A percentile compares a stretch with the other conserved stretches of the same genome.
Conservation (phyloP, 2,329 filamentous ascomycete genomes). For the Colletotrichum shisoi region DNA sequence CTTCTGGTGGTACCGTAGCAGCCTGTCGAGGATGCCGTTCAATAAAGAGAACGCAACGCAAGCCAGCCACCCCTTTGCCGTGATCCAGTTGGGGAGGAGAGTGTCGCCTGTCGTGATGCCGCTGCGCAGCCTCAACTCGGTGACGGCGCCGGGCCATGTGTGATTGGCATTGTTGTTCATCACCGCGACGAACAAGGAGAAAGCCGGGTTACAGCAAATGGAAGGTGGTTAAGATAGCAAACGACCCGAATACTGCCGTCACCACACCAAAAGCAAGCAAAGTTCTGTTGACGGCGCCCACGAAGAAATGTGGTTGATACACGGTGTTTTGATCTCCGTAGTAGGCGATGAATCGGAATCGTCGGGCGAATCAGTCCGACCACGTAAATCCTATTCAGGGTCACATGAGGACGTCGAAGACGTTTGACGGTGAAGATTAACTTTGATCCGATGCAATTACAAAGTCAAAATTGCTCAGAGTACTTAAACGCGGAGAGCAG, state of each 20-base stretch:
- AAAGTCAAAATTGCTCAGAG: neutral
- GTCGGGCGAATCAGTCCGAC: neutral
- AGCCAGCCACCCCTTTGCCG: constrained; percentile 29
- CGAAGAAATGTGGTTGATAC: neutral
- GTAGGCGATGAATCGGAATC: neutral
- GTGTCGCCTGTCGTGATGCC: neutral
- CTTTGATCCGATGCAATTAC: constrained; percentile 29
- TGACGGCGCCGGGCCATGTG: constrained; percentile 12
- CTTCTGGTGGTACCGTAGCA: constrained; percentile 17
- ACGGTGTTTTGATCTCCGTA: neutral
- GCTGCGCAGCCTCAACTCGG: constrained; percentile 12
- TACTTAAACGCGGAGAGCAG: neutral
- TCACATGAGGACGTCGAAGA: neutral
- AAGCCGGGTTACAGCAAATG: neutral
- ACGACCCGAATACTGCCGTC: accelerated
- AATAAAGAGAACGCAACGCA: constrained; percentile 16
- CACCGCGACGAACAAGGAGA: neutral
- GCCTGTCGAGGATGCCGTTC: constrained; percentile 21
- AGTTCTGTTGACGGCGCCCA: too few relatives aligned
- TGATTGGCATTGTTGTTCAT: constrained; percentile 14
- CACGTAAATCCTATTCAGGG: neutral
- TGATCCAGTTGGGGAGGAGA: constrained; percentile 9
- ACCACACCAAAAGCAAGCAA: neutral
- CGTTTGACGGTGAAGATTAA: constrained; percentile 16
- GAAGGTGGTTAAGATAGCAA: too few relatives aligned